Base-by-base conservation (phyloP, 768 basidiomycete species). In the Boletus pseudopeckii region DNA sequence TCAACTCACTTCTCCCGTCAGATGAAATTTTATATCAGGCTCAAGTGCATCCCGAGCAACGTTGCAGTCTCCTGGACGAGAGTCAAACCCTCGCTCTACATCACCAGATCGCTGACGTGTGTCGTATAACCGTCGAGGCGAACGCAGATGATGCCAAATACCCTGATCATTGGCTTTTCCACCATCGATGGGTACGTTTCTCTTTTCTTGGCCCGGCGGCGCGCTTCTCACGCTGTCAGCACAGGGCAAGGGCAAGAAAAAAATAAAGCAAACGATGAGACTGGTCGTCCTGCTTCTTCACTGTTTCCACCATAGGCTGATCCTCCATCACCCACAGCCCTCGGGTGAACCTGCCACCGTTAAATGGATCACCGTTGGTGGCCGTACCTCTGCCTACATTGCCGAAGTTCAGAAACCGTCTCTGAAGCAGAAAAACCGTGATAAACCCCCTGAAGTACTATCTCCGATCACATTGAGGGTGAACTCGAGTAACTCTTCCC, bases 1-100 rank as follows among this genome's bases (percentile, higher is more conserved):
- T 50, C 43, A 42, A 26, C 32, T 33, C 30, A 42, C 28, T 32
- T 1, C 17, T 32, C 17, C 26, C 46, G 47, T 39, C 53, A 83
- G 84, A 88, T 64, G 85, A 89, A 69, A 81, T 90, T 43, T 66
- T 91, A 37, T 90, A 89, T 66, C 84, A 90, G 63, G 76, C 89
- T 6, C 72, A 79, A 47, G 75, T 90, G 24, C 88, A 91, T 59
- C 90, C 90, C 0, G 84, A 88, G 60, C 79, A 84, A 58, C 77
- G 82, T 10, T 83, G 80, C 51, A 82, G 82, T 57, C 72, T 77
- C 5, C 72, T 91, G 18, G 72, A 75, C 7, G 69, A 75, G 18
- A 72, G 69, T 15, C 79, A 88, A 60, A 61, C 84, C 17, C 58
- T 67, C 24, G 69, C 74, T 7, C 62, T 90, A 30, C 80, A 88